phyloP scores from a whole-genome alignment of 331 rosid species.

The Malus hybrid region DNA sequence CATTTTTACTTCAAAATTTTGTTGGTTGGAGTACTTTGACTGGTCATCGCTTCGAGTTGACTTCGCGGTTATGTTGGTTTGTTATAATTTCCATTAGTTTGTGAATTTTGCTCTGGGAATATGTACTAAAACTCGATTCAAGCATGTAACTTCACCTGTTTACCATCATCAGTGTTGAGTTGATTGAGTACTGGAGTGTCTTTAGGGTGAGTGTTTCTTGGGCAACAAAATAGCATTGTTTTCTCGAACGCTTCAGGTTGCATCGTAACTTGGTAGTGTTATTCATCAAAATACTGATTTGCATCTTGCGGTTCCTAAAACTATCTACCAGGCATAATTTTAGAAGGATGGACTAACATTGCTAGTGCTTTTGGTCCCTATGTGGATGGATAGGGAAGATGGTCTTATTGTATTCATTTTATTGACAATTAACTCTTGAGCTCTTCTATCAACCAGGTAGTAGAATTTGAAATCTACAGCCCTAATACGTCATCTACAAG shows the following conservation, averaged over 20 bases:
- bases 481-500: constrained; percentile 60
- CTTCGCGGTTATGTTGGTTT: background rate
- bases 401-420: constrained; percentile 7
- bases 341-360: background rate
- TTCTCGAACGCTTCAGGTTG: background rate
- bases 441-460: constrained; percentile 30
- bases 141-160: background rate
- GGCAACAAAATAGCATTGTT: background rate
- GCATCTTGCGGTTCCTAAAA: background rate
- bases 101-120: background rate
- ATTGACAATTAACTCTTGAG: constrained; percentile 15
- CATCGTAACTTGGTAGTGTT: background rate
- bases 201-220: background rate
- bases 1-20: background rate
- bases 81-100: background rate
- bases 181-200: background rate
- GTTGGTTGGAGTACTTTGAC: background rate
- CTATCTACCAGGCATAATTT: background rate
- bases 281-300: background rate
- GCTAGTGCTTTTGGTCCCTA: background rate
- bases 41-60: background rate
- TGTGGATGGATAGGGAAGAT: background rate
- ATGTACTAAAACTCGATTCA: background rate
- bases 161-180: background rate
- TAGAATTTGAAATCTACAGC: constrained; percentile 52